Conservation (phyloP, 331 rosid genomes). For the Pyrus hybrid region DNA sequence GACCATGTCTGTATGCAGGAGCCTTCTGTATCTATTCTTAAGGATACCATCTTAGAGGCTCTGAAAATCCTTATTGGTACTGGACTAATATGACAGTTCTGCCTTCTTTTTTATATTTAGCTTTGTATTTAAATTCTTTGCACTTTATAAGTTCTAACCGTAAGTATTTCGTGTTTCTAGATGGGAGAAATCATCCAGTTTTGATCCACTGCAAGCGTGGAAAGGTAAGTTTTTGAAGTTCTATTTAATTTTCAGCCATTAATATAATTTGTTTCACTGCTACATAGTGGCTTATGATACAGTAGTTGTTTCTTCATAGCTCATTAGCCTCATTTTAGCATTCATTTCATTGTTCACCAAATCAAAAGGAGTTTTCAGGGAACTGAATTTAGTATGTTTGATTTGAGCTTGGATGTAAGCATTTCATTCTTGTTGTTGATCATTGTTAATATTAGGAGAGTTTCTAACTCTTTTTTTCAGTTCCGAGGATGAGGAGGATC, state of each 20-base stretch:
- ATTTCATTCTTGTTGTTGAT: neutral
- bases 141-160: neutral
- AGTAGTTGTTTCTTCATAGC: neutral
- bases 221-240: conserved; percentile 44
- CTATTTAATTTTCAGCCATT: neutral
- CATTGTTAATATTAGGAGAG: neutral
- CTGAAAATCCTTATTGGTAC: conserved; percentile 72
- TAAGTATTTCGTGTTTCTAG: conserved; percentile 33
- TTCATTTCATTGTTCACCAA: neutral
- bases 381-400: neutral
- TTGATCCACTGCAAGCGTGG: conserved; percentile 96
- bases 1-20: conserved; percentile 41
- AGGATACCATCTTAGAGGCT: conserved; percentile 66
- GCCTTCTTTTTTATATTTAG: neutral
- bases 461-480: too few species aligned
- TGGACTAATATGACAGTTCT: neutral
- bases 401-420: neutral
- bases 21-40: conserved; percentile 41
- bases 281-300: neutral
- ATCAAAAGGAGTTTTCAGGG: neutral
- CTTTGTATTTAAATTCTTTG: neutral
- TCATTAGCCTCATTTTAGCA: neutral
- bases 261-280: neutral
- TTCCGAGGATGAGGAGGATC: too few species aligned
- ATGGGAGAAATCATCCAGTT: conserved; percentile 92